phyloP scores from a whole-genome alignment of 495 filamentous ascomycete genomes.

The Aspergillus incahuasiensis region DNA sequence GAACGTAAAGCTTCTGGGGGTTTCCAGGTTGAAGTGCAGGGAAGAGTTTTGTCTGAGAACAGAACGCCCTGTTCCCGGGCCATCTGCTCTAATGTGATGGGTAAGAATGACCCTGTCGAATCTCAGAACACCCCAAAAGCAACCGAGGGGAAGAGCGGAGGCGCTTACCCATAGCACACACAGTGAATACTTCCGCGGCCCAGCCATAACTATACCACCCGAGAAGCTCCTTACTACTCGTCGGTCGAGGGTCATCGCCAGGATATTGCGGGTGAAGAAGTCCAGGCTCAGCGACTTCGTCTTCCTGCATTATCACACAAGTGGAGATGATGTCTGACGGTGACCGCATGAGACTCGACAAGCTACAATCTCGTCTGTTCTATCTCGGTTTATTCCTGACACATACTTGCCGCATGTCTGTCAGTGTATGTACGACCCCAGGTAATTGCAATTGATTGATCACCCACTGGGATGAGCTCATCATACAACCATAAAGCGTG shows the following conservation, averaged over 20 bases:
- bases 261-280: constrained; percentile 49
- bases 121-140: not conserved
- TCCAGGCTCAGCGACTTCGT: constrained; percentile 16
- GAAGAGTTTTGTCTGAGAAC: constrained; percentile 64
- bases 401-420: not conserved
- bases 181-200: constrained; percentile 95
- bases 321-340: not conserved
- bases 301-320: constrained; percentile 24
- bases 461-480: not conserved
- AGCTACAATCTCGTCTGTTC: not conserved
- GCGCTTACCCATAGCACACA: constrained; percentile 73
- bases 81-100: constrained; percentile 91
- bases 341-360: not conserved
- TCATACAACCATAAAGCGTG: not conserved
- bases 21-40: constrained; percentile 57
- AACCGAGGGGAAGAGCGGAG: not conserved
- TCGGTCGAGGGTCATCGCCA: constrained; percentile 83
- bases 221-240: constrained; percentile 78
- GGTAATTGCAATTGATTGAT: not conserved
- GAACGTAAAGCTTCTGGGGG: constrained; percentile 16
- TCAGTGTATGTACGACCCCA: not conserved
- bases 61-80: constrained; percentile 86
- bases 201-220: constrained; percentile 98
- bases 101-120: constrained; percentile 78
- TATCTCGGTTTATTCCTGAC: not conserved